Percentiles rank a stretch among this genome's conserved stretches.
Conservation (phyloP, 2,329 filamentous ascomycete genomes). For the Penicillium brevicompactum region DNA sequence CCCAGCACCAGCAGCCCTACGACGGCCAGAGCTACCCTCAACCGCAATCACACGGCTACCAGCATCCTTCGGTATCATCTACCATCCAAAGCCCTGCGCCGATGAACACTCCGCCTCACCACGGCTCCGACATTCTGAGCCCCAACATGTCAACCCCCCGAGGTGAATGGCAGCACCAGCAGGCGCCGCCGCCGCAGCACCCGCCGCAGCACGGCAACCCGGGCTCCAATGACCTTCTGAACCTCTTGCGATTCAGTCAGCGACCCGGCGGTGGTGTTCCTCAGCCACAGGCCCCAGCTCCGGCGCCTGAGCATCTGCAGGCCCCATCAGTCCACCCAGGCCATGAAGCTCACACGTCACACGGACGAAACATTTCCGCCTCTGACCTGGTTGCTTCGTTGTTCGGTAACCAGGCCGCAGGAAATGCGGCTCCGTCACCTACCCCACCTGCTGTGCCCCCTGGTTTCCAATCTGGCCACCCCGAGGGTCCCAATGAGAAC, state of each 20-base stretch:
- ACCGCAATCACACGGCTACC: slow-evolving; percentile 47
- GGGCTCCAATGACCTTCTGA: slow-evolving; percentile 61
- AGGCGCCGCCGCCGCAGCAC: slow-evolving; percentile 39
- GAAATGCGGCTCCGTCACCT: slow-evolving; percentile 33
- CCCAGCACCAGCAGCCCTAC: slow-evolving; percentile 30
- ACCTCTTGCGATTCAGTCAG: slow-evolving; percentile 66
- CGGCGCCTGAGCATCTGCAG: slow-evolving; percentile 28
- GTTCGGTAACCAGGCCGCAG: slow-evolving; percentile 48
- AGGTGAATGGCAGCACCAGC: slow-evolving; percentile 46
- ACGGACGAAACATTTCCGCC: slow-evolving; percentile 51
- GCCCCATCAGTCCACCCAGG: slow-evolving; percentile 31
- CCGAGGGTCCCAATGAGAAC: slow-evolving; percentile 51
- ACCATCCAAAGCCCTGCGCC: slow-evolving; percentile 59
- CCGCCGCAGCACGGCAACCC: slow-evolving; percentile 41
- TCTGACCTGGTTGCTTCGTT: slow-evolving; percentile 61
- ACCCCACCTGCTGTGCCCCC: slow-evolving; percentile 27
- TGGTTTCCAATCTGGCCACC: slow-evolving; percentile 22
- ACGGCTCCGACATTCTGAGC: slow-evolving; percentile 61
- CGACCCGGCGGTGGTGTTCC: slow-evolving; percentile 35
- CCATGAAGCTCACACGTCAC: slow-evolving; percentile 30
- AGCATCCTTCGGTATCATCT: slow-evolving; percentile 60
- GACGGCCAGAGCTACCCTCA: slow-evolving; percentile 37
- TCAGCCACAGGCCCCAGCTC: slow-evolving; percentile 32
- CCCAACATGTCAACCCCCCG: slow-evolving; percentile 53
- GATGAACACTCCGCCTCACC: slow-evolving; percentile 56